These are phyloP conservation scores for Schizochytrium sp. DNA, from an alignment of 108 stramenopile genomes.

Conservation along the genomic window DNA sequence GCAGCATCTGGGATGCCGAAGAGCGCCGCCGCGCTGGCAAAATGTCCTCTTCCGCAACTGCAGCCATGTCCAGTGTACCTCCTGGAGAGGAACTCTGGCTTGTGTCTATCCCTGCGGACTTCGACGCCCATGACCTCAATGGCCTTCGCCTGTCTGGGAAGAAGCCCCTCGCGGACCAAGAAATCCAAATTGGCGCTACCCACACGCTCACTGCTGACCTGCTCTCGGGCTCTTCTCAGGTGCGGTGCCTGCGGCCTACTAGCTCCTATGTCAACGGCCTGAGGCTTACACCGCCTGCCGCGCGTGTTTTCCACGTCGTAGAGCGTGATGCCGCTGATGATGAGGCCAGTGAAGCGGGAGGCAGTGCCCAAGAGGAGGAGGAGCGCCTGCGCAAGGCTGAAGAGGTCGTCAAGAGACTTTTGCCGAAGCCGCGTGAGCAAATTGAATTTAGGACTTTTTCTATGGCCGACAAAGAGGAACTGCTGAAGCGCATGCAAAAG, in stretches of 20 bases:
- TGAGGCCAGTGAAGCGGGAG: not conserved
- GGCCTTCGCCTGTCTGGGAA: conserved; percentile 16
- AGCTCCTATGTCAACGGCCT: conserved; percentile 18
- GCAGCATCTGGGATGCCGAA: conserved; percentile 38
- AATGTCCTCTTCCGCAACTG: not conserved
- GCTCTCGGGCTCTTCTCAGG: not conserved
- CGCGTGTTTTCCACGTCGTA: conserved; percentile 14
- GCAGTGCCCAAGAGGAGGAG: not conserved
- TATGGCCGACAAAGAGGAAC: not conserved
- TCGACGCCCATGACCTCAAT: conserved; percentile 28
- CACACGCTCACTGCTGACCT: not conserved
- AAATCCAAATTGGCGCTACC: not conserved
- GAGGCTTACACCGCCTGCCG: not conserved
- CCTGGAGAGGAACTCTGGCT: conserved; percentile 49
- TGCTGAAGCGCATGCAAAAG: conserved; percentile 15
- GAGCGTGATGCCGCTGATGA: not conserved
- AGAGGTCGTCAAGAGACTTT: conserved; percentile 12
- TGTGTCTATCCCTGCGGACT: conserved; percentile 12
- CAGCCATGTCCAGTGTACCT: not conserved
- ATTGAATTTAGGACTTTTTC: not conserved
- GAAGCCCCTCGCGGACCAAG: not conserved
- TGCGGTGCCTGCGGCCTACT: conserved; percentile 20
- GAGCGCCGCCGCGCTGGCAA: not conserved
- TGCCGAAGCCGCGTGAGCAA: not conserved
- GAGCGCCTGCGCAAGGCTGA: conserved; percentile 6